These are phyloP conservation scores for Plectosphaerella sp. DNA, from an alignment of 2,329 filamentous ascomycete species.

Conservation along the genomic window DNA sequence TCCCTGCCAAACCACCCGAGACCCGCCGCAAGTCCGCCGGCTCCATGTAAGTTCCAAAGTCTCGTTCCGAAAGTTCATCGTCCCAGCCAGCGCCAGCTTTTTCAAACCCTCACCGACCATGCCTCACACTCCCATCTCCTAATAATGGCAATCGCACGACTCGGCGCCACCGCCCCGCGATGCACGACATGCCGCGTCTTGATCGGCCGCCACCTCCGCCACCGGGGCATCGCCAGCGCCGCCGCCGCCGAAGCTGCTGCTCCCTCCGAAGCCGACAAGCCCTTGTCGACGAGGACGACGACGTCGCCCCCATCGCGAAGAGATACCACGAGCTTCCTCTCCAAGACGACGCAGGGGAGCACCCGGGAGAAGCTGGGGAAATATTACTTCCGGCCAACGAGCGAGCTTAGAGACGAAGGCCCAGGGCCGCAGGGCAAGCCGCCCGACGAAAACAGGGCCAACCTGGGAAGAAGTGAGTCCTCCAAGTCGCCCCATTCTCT, in stretches of 20 bases:
- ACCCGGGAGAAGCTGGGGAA: conserved; percentile 2
- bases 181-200: neutral
- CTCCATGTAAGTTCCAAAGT: no score
- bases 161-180: neutral
- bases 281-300: neutral
- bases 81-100: neutral
- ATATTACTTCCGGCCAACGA: conserved; percentile 11
- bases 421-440: conserved; percentile 23
- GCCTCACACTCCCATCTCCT: neutral
- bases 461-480: conserved; percentile 57
- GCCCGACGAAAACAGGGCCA: conserved; percentile 54
- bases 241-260: no score
- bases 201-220: neutral
- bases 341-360: neutral
- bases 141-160: neutral
- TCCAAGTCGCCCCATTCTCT: neutral
- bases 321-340: neutral
- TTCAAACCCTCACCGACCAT: neutral
- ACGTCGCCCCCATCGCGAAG: neutral
- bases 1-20: no score
- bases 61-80: neutral
- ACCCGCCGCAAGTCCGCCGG: neutral
- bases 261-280: neutral
- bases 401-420: neutral
- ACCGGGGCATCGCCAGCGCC: neutral